phyloP scores from a whole-genome alignment of 2,329 filamentous ascomycete species.

The Calonectria pseudoturangicola region DNA sequence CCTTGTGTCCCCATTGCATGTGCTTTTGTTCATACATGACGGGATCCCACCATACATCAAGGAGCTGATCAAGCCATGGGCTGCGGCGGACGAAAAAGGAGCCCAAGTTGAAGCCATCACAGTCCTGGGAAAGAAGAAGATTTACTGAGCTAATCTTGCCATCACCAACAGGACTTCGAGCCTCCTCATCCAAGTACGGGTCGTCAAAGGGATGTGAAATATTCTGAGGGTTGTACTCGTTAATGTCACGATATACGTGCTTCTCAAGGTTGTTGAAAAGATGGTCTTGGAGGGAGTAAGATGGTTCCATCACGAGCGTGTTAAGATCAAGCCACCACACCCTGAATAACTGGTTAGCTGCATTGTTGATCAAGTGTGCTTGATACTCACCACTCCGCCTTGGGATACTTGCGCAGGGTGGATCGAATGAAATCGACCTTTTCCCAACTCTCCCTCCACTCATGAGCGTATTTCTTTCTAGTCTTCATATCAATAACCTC shows the following conservation, averaged over 20 bases:
- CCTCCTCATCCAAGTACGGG: slow-evolving; percentile 84
- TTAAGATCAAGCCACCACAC: slow-evolving; percentile 99
- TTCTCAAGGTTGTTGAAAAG: slow-evolving; percentile 87
- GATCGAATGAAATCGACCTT: slow-evolving; percentile 96
- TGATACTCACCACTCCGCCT: slow-evolving; percentile 90
- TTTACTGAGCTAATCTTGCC: slow-evolving; percentile 87
- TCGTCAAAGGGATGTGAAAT: slow-evolving; percentile 88
- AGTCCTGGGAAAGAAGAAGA: slow-evolving; percentile 93
- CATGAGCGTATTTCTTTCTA: slow-evolving; percentile 98
- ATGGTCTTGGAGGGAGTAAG: slow-evolving; percentile 90
- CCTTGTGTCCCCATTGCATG: slow-evolving; percentile 99
- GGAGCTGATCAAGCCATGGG: slow-evolving; percentile 90
- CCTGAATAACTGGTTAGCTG: slow-evolving; percentile 73
- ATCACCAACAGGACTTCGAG: slow-evolving; percentile 85
- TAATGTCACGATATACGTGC: slow-evolving; percentile 94
- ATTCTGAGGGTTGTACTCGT: slow-evolving; percentile 95
- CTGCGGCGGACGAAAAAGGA: slow-evolving; percentile 94
- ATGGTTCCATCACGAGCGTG: slow-evolving; percentile 98
- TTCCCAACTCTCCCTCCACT: slow-evolving; percentile 99
- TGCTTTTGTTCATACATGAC: slow-evolving; percentile 98
- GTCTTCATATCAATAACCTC: slow-evolving; percentile 99
- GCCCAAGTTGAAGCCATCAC: slow-evolving; percentile 95
- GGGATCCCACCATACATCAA: slow-evolving; percentile 99
- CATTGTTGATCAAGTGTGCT: background rate
- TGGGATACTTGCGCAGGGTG: slow-evolving; percentile 92